These are phyloP conservation scores for Ogataea saltuana DNA, from an alignment of 805 yeast species.

Conservation along the genomic window DNA sequence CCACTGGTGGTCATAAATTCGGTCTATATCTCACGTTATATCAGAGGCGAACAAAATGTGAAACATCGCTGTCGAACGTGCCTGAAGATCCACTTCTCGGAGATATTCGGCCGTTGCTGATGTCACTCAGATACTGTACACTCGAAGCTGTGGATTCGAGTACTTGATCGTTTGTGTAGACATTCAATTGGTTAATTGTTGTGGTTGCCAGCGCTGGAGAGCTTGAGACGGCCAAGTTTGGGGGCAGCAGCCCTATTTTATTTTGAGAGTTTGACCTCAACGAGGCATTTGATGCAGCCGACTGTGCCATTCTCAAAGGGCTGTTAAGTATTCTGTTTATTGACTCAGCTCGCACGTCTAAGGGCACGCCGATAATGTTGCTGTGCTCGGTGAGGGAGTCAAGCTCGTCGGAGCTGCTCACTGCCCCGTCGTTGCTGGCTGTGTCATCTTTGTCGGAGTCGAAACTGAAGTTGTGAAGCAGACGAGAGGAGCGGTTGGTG, in stretches of 20 bases:
- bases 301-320: constrained; percentile 21
- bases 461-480: constrained; percentile 1
- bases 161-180: constrained; percentile 22
- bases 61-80: constrained; percentile 6
- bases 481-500: constrained; percentile 5
- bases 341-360: constrained; percentile 22
- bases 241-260: constrained; percentile 22
- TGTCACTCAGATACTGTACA: constrained; percentile 25
- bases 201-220: constrained; percentile 22
- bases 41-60: constrained; percentile 9
- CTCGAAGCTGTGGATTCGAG: constrained; percentile 18
- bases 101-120: constrained; percentile 21
- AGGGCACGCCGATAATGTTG: constrained; percentile 13
- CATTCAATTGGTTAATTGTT: constrained; percentile 20
- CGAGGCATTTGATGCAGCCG: constrained; percentile 24
- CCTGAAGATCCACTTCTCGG: constrained; percentile 9
- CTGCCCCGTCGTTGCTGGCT: constrained; percentile 2
- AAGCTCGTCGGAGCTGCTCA: constrained; percentile 16
- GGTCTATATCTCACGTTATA: no score
- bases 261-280: constrained; percentile 18
- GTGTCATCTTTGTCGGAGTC: background rate
- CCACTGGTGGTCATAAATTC: background rate
- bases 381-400: constrained; percentile 20
- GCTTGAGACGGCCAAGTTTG: constrained; percentile 14
- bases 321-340: constrained; percentile 21